Base-by-base conservation (phyloP, 2,329 filamentous ascomycete species). In the Trichoderma sp. region DNA sequence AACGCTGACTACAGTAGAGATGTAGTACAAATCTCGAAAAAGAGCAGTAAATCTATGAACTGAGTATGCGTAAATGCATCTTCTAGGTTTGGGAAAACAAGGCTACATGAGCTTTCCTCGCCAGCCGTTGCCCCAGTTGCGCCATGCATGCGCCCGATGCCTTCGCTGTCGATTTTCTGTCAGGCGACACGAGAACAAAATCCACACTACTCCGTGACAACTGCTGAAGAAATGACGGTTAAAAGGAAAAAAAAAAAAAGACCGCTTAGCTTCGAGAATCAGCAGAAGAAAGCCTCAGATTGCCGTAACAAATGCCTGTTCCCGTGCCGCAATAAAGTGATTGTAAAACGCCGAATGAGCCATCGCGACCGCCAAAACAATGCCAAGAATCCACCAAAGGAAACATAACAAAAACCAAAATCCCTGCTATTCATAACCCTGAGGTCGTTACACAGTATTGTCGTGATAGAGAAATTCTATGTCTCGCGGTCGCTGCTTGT, bases 401-500 rank as follows among this genome's bases (percentile, higher is more conserved):
- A 34, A 34, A 32, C n/a, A 34, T 15, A 45, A 61, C 53, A 42
- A 53, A 61, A 27, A 32, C 5, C 15, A 15, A 15, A n/a, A 8
- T 12, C 57, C 34, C 5, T 35, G 48, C 15, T 37, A 61, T 53
- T 57, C 25, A 54, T 32, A 27, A 25, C n/a, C 6, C 10, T 22
- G 3, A 35, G 5, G 32, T 22, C 12, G 34, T 42, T 63, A 92
- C 71, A 94, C 90, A 57, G 86, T 90, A 75, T 93, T 92, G 78
- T 99, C 95, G 77, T 99, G 93, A 77, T 97, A 99, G 72, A 93
- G 88, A 76, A 98, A 99, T 73, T 91, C 89, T 70, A 99, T 97
- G 79, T 99, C 94, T 73, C 90, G 87, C 54, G 94, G 93, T 45
- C 94, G 85, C 71, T 89, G 86, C 29, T 87, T 88, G 76, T 97